Base-by-base conservation (phyloP, 352 stramenopile genomes). In the Pythium aristosporum region DNA sequence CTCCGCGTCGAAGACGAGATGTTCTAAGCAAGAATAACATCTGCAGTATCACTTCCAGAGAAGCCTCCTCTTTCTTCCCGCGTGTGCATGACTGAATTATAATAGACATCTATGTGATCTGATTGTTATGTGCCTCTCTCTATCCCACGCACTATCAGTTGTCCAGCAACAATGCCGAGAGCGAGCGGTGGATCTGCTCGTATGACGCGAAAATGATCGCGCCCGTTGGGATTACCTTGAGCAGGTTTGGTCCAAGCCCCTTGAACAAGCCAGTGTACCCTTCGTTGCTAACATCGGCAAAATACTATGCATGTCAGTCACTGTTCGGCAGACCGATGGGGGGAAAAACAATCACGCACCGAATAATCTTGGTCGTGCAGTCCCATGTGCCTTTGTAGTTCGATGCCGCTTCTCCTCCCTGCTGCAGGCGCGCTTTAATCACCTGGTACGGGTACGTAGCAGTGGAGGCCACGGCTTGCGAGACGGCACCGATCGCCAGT, bases 1-100 rank as follows among this genome's bases (percentile, higher is more conserved):
- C 85, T 99, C 47, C 85, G 98, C 76, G 85, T 98, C 49, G 98
- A 99, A 86, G 96, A 99, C 66, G 95, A 98, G 73, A 96, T 98
- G 82, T 98, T 98, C 86, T 98, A 95, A 90, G 58, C 58, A 10
- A 16, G 41, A 60, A 37, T 13, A 18, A 2, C 23, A 39, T 10
- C 13, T 15, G 50, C 21, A 49, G 8, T 12, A 59, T n/a, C 34
- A 13, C 37, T 49, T 53, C 53, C 12, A 39, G 53, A 37, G 25
- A 50, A 16, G n/a, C 21, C 11, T 16, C 21, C 57, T 28, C n/a
- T 23, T 55, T 32, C 23, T 57, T 16, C 46, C 16, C 47, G 34
- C 48, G 32, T 49, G 51, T 56, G 52, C 34, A 55, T 67, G 44
- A 60, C 37, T 61, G 52, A 67, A 54, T 61, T 67, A 67, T 58